A percentile compares a stretch with the other conserved stretches of the same genome.
Evolutionary conservation across 164 flowering plant species (phyloP).

Genomic region (Brasenia schreberi): DNA sequence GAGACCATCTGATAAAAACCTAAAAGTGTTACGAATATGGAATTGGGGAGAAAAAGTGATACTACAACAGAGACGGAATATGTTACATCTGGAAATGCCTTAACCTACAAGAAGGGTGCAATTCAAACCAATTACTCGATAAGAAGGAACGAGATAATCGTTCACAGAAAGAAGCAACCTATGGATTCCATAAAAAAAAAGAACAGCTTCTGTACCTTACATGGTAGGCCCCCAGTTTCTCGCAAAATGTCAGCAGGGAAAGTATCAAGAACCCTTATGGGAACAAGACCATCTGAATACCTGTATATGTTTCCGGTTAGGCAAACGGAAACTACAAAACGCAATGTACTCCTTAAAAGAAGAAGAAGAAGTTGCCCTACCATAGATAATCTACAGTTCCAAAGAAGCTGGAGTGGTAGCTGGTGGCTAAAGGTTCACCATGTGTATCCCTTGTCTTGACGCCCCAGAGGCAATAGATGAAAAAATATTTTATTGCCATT

Average conservation of each 20-base stretch:
- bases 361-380: slow-evolving; percentile 14
- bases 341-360: background rate
- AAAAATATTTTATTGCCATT: background rate
- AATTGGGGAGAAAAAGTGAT: too few relatives aligned
- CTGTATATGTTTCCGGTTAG: slow-evolving; percentile 12
- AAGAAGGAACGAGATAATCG: too few relatives aligned
- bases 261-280: slow-evolving; percentile 52
- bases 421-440: slow-evolving; percentile 66
- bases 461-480: background rate
- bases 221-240: slow-evolving; percentile 48
- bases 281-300: slow-evolving; percentile 40
- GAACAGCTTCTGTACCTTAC: slow-evolving; percentile 21
- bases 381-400: slow-evolving; percentile 76
- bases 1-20: too few relatives aligned
- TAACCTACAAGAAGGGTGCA: too few relatives aligned
- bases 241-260: slow-evolving; percentile 30
- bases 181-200: too few relatives aligned
- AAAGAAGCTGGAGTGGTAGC: slow-evolving; percentile 55
- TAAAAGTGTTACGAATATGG: too few relatives aligned
- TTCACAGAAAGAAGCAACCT: too few relatives aligned
- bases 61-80: too few relatives aligned
- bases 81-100: too few relatives aligned
- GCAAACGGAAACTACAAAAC: background rate
- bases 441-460: slow-evolving; percentile 22
- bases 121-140: too few relatives aligned